Base-by-base conservation (phyloP, 345 rosid genomes). In the Durio zibethinus region DNA sequence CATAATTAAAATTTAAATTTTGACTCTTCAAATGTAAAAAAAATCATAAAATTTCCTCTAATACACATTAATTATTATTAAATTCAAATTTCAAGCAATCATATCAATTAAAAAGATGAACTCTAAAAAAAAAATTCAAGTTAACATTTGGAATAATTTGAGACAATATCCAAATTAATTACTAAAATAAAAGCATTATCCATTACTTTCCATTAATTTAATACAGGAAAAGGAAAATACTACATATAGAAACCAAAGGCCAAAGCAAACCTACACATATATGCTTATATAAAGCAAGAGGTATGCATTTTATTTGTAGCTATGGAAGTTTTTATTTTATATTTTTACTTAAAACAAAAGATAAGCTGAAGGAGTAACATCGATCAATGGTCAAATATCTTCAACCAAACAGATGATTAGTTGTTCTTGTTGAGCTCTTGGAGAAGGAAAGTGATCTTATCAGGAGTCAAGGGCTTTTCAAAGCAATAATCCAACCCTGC, bases 401-500 rank as follows among this genome's bases (percentile, higher is more conserved):
- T 4, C 42, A 65, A 65, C 70, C 3, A 20, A 72, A 7, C 69
- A 16, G 1, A 65, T 71, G 2, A 48, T 27, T 33, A 9, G n/a
- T 42, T 38, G 20, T 40, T 42, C 69, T 60, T 18, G 20, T 60
- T 57, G 38, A 74, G 77, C 66, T 76, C 47, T 6, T 66, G 4
- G 3, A 66, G 15, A 57, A 82, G 35, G 11, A 69, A 9, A 5
- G 3, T n/a, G 35, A 82, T 21, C 11, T 35, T 71, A 0, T 82
- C 74, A 8, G 70, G 0, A 14, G 71, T 75, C 43, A 89, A 23
- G 1, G 92, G 89, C 66, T 89, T 89, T 2, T 10, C 52, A 29
- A 40, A 68, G 66, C 79, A 86, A 1, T 56, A 78, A 21, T 87
- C 73, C n/a, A 84, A 59, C 5, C 90, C 89, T 0, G 89, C 81